Conservation (phyloP, 805 yeast species). For the Suhomyces xylopsoci region DNA sequence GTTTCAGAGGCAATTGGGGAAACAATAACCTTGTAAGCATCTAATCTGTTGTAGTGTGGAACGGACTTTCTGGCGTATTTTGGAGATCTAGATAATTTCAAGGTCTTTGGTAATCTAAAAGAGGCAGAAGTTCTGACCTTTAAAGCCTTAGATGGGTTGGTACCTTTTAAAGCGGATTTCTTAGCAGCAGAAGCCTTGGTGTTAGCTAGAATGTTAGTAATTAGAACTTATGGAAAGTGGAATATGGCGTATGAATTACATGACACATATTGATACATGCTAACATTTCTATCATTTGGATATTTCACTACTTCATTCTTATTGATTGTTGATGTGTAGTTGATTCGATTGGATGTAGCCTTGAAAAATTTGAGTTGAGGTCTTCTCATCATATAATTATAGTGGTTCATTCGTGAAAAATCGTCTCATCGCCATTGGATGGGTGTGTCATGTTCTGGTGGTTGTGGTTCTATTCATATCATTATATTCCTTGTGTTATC, state of each 20-base stretch:
- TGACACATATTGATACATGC: neutral
- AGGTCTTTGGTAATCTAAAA: constrained; percentile 97
- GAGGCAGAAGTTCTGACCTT: constrained; percentile 94
- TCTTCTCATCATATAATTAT: neutral
- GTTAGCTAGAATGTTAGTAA: constrained; percentile 40
- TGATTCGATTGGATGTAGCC: neutral
- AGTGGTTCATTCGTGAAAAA: neutral
- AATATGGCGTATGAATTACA: neutral
- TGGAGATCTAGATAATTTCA: constrained; percentile 91
- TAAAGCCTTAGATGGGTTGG: constrained; percentile 82
- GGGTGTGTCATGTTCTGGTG: neutral
- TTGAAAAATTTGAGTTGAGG: neutral
- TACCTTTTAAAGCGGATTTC: constrained; percentile 98
- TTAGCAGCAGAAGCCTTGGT: constrained; percentile 95
- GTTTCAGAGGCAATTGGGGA: constrained; percentile 97
- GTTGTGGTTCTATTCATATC: neutral
- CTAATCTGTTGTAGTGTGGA: constrained; percentile 96
- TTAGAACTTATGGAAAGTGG: neutral
- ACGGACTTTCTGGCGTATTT: constrained; percentile 93
- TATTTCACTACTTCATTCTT: neutral
- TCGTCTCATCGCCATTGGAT: neutral
- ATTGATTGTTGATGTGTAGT: neutral
- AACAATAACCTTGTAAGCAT: constrained; percentile 90
- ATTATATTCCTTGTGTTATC: constrained; percentile 3
- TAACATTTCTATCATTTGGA: neutral